These are phyloP conservation scores for Podila epicladia DNA, from an alignment of 192 early-diverging fungal genomes.

Conservation along the genomic window DNA sequence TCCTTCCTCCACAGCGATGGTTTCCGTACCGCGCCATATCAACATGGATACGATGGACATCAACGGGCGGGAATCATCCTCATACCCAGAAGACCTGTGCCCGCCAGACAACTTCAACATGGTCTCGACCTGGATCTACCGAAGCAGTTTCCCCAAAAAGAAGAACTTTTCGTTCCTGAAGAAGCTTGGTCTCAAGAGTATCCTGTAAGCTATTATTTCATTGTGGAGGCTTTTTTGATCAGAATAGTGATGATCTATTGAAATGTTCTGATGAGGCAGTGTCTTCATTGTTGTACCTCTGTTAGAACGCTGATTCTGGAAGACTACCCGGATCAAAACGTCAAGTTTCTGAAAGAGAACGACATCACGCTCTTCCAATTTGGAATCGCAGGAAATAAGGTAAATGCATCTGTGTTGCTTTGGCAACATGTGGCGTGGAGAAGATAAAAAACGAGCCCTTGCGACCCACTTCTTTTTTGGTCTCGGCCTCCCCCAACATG, in stretches of 20 bases:
- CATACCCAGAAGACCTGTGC: slow-evolving; percentile 73
- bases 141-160: slow-evolving; percentile 92
- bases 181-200: slow-evolving; percentile 85
- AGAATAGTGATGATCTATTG: no score
- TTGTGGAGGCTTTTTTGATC: background rate
- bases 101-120: slow-evolving; percentile 97
- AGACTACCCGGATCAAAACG: slow-evolving; percentile 91
- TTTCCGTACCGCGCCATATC: slow-evolving; percentile 21
- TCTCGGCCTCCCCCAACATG: no score
- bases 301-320: slow-evolving; percentile 89
- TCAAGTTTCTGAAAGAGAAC: slow-evolving; percentile 83
- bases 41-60: slow-evolving; percentile 37
- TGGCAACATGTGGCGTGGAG: no score
- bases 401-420: slow-evolving; percentile 19
- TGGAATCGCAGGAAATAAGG: slow-evolving; percentile 93
- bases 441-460: no score
- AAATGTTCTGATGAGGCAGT: no score
- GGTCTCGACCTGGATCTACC: slow-evolving; percentile 94
- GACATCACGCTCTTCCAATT: slow-evolving; percentile 88
- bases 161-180: slow-evolving; percentile 93
- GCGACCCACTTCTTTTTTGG: no score
- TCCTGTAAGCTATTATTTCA: slow-evolving; percentile 72
- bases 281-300: background rate
- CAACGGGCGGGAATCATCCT: slow-evolving; percentile 46
- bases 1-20: background rate